Percentiles rank a stretch among this genome's conserved stretches.
Evolutionary conservation across 176 grass and related monocot genomes (phyloP).

Genomic region (Coix lacrymajobi): DNA sequence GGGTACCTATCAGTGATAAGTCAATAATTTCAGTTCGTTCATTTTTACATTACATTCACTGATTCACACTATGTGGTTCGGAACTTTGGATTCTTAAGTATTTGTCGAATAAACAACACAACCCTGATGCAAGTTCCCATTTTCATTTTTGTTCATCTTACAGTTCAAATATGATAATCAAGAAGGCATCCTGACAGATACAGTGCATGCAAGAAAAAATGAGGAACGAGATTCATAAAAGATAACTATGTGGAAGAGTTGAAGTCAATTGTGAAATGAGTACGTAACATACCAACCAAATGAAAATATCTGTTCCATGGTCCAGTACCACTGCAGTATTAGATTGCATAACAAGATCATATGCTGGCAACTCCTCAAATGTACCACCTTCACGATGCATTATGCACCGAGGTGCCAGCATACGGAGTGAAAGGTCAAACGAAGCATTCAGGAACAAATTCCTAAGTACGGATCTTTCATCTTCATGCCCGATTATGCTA

Average conservation of each 20-base stretch:
- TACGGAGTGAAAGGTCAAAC: slow-evolving; percentile 85
- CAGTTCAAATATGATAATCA: slow-evolving; percentile 9
- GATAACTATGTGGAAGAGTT: background rate
- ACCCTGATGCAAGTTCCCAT: background rate
- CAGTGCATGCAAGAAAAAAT: background rate
- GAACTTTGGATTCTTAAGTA: background rate
- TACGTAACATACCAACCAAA: slow-evolving; percentile 89
- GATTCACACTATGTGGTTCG: background rate
- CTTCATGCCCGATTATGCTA: slow-evolving; percentile 91
- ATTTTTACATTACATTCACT: background rate
- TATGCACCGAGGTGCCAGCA: slow-evolving; percentile 85
- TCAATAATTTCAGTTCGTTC: background rate
- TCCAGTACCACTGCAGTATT: slow-evolving; percentile 89
- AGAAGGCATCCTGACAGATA: background rate
- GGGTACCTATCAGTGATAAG: background rate
- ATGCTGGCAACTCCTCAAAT: slow-evolving; percentile 94
- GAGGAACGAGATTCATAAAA: slow-evolving; percentile 10
- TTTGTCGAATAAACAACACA: background rate
- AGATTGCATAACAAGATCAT: slow-evolving; percentile 94
- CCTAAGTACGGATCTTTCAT: slow-evolving; percentile 88
- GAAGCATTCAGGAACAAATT: slow-evolving; percentile 82
- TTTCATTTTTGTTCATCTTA: background rate
- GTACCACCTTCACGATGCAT: slow-evolving; percentile 92
- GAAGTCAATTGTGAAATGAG: background rate
- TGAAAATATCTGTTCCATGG: slow-evolving; percentile 98